These are phyloP conservation scores for Umbelopsis isabellina DNA, from an alignment of 192 early-diverging fungal genomes.

Conservation along the genomic window DNA sequence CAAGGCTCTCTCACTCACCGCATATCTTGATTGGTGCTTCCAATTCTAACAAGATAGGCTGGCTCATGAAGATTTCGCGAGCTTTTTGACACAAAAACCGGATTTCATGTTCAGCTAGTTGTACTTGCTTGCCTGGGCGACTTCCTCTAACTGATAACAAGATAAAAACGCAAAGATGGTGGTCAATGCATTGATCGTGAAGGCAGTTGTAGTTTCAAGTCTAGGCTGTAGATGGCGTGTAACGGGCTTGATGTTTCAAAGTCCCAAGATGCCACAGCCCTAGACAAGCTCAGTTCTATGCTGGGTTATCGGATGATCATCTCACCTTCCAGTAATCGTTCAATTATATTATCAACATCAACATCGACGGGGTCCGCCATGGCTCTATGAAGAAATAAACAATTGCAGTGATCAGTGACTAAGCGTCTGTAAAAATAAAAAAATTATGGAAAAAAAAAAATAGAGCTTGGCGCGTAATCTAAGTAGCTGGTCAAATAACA, in stretches of 20 bases:
- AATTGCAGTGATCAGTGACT: not conserved
- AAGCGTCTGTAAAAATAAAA: not conserved
- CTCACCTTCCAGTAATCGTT: constrained; percentile 89
- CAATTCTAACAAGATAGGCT: constrained; percentile 89
- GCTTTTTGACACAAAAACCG: constrained; percentile 92
- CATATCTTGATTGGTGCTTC: constrained; percentile 97
- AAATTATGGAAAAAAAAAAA: not conserved
- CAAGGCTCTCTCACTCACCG: constrained; percentile 56
- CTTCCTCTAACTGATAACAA: constrained; percentile 81
- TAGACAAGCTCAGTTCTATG: not conserved
- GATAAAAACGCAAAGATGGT: constrained; percentile 14
- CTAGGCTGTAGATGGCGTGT: not conserved
- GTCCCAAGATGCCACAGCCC: not conserved
- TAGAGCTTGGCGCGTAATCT: no score
- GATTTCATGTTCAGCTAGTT: constrained; percentile 94
- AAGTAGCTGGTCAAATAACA: no score
- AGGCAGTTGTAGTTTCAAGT: not conserved
- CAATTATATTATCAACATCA: constrained; percentile 90
- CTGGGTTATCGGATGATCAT: not conserved
- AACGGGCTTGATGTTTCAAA: not conserved
- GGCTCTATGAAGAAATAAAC: constrained; percentile 13
- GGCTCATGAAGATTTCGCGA: constrained; percentile 93
- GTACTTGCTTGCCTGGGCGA: constrained; percentile 95
- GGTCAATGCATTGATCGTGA: not conserved
- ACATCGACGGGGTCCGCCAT: constrained; percentile 62